A percentile compares a stretch with the other conserved stretches of the same genome.
Conservation (phyloP, 805 yeast species). For the Suhomyces sp. region DNA sequence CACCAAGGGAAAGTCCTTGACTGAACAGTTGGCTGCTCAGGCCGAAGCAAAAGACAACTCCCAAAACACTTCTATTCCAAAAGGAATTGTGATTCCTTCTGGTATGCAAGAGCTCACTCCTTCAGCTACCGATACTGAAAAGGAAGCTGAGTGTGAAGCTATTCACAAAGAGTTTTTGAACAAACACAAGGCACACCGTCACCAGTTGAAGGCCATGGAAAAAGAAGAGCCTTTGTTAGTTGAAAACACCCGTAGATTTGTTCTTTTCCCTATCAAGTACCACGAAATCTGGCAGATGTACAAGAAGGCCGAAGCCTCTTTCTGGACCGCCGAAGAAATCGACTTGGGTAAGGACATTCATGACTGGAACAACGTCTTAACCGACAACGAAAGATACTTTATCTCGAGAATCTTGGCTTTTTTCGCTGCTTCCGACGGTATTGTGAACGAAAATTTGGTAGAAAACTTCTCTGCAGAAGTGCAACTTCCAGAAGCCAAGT, state of each 20-base stretch:
- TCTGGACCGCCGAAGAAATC: constrained; percentile 99
- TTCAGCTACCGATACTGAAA: constrained; percentile 18
- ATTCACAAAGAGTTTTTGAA: constrained; percentile 56
- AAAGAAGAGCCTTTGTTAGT: constrained; percentile 82
- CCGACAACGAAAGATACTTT: constrained; percentile 88
- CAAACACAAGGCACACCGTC: constrained; percentile 69
- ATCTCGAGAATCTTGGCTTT: constrained; percentile 92
- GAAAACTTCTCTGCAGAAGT: constrained; percentile 98
- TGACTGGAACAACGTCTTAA: constrained; percentile 91
- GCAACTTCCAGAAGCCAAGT: constrained; percentile 95
- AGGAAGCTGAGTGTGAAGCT: constrained; percentile 27
- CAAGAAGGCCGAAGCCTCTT: constrained; percentile 98
- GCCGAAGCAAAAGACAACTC: constrained; percentile 34
- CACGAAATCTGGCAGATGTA: constrained; percentile 99
- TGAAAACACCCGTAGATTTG: constrained; percentile 87
- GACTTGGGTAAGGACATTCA: constrained; percentile 87
- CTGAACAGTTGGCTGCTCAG: constrained; percentile 43
- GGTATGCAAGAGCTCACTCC: constrained; percentile 19
- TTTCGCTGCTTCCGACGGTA: constrained; percentile 98
- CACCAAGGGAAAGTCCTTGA: constrained; percentile 33
- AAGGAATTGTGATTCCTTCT: constrained; percentile 14
- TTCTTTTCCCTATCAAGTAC: constrained; percentile 92
- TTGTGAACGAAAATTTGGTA: constrained; percentile 94
- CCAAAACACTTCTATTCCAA: constrained; percentile 17
- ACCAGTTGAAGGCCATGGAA: constrained; percentile 68